Evolutionary conservation across 352 stramenopile species (phyloP).

Genomic region (Globisporangium parvum): DNA sequence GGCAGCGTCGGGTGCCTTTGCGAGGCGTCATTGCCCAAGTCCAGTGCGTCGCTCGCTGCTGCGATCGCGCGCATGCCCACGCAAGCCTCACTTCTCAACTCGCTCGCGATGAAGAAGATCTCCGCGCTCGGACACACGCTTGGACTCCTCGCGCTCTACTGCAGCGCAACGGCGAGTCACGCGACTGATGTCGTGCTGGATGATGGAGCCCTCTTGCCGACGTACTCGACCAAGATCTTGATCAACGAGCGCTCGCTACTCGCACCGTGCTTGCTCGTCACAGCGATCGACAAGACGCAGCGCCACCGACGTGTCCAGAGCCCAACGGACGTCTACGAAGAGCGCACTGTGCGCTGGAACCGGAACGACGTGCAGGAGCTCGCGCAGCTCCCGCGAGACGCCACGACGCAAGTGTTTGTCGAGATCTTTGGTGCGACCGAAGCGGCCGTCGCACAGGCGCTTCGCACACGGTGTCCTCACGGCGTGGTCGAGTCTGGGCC

Average conservation of each 20-base stretch:
- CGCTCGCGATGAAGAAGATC: not conserved
- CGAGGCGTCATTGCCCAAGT: no score
- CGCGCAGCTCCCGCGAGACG: not conserved
- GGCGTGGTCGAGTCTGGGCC: constrained; percentile 5
- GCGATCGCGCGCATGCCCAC: no score
- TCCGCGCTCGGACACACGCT: not conserved
- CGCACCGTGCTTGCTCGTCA: constrained; percentile 1
- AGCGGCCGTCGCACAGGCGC: not conserved
- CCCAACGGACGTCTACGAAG: constrained; percentile 5
- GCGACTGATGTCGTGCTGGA: not conserved
- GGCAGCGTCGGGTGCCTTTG: no score
- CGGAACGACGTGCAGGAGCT: constrained; percentile 5
- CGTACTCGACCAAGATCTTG: constrained; percentile 11
- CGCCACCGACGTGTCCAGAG: constrained; percentile 7
- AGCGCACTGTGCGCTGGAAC: constrained; percentile 8
- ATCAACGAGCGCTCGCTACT: not conserved
- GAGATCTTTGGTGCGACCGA: constrained; percentile 9
- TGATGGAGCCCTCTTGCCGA: not conserved
- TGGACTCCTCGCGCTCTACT: not conserved
- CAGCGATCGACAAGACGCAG: constrained; percentile 6
- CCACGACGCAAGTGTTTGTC: constrained; percentile 12
- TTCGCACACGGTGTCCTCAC: constrained; percentile 5
- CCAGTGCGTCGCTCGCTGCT: no score
- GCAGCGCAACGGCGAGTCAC: not conserved
- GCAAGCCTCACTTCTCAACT: not conserved